These are phyloP conservation scores for Alternaria sp. DNA, from an alignment of 2,329 filamentous ascomycete genomes.

Conservation along the genomic window DNA sequence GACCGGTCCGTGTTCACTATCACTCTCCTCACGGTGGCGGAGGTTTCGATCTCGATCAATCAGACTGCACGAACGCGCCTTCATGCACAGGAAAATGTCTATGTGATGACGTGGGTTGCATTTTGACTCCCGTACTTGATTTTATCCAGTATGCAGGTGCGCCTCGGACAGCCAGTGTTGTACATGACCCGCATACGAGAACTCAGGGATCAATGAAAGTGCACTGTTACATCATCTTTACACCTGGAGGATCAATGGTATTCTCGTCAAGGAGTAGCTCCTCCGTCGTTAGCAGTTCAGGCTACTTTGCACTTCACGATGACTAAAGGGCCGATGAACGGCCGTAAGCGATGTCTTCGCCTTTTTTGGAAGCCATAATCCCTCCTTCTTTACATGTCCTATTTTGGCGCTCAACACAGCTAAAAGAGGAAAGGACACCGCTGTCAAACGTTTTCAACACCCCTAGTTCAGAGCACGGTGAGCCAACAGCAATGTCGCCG, in stretches of 20 bases:
- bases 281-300: not conserved
- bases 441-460: not conserved
- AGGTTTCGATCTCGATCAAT: not conserved
- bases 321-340: not conserved
- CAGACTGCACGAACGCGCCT: not conserved
- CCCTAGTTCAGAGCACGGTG: not conserved
- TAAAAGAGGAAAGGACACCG: not conserved
- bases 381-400: constrained; percentile 9
- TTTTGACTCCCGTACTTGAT: not conserved
- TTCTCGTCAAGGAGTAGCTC: not conserved
- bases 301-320: not conserved
- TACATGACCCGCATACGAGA: constrained; percentile 5
- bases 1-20: not conserved
- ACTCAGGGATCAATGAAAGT: not conserved
- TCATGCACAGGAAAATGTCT: not conserved
- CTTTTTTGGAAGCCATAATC: constrained; percentile 10
- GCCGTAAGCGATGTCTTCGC: not conserved
- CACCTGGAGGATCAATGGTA: not conserved
- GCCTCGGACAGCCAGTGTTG: not conserved
- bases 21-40: not conserved
- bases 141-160: not conserved
- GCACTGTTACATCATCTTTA: not conserved
- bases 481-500: constrained; percentile 11
- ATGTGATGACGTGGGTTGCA: not conserved
- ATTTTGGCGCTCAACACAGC: constrained; percentile 10